Evolutionary conservation across 148 eudicot species (phyloP), one percentile per base, ranked within the genome.

Genomic region (Rheum nobile): DNA sequence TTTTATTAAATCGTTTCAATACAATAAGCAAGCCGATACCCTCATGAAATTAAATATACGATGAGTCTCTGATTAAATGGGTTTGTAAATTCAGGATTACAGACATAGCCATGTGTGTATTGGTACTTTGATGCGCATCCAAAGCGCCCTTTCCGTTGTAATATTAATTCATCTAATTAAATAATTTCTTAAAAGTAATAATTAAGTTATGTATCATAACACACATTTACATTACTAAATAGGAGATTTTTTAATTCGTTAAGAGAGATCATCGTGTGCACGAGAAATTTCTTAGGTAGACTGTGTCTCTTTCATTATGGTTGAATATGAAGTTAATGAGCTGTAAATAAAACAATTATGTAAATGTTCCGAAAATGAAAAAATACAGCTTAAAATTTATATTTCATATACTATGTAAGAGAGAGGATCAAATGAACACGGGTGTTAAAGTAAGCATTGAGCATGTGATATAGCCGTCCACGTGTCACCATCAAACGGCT

Each of bases 71-170:
- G 39, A 32, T 31, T 17, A 31, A 65, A 65, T 34, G 4, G 41
- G 21, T 16, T 65, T 31, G 70, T 65, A 32, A 65, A 65, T 32
- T 34, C 70, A 14, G 70, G 39, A 65, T 65, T 65, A 65, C 70
- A 65, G 70, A 65, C 70, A 65, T 65, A 9, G 70, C 70, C 70
- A 65, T 65, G 70, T 65, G 70, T 65, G 4, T 65, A 59, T 59
- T 28, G 34, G 55, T 48, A 21, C 63, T 55, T 55, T 55, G 63
- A 55, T 55, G 29, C 29, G 70, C 70, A 65, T 65, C 70, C 70
- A 34, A 65, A 17, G 39, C 70, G 21, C 41, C 67, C 67, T 31
- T 65, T 34, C 17, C 22, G 17, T 65, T 8, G 38, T 32, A 65
- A 31, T 21, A 32, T 65, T 65, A 65, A 32, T 32, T 28, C 34